Evolutionary conservation across 2,329 filamentous ascomycete species (phyloP).

Genomic region (Rhexocercosporidium sp.): DNA sequence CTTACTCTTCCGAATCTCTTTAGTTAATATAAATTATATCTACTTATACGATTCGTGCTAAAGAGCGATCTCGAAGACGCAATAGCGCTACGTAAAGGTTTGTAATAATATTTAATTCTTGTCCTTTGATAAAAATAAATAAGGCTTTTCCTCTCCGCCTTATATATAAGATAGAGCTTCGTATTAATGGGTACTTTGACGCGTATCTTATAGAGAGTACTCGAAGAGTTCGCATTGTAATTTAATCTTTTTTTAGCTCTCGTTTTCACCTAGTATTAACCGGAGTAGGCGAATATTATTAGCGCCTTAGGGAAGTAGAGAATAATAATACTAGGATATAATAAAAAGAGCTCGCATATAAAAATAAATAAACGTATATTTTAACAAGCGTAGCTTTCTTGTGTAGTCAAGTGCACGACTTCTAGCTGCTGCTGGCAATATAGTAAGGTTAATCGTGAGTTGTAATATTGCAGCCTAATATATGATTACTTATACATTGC

Average conservation of each 20-base stretch:
- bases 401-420: too few relatives aligned
- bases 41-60: slow-evolving; percentile 24
- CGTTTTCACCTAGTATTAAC: slow-evolving; percentile 23
- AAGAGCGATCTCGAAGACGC: slow-evolving; percentile 23
- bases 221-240: slow-evolving; percentile 27
- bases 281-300: slow-evolving; percentile 31
- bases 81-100: slow-evolving; percentile 23
- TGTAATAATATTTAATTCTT: slow-evolving; percentile 13
- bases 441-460: too few relatives aligned
- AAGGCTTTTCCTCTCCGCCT: slow-evolving; percentile 13
- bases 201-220: slow-evolving; percentile 22
- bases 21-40: slow-evolving; percentile 24
- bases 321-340: not conserved
- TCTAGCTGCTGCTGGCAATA: too few relatives aligned
- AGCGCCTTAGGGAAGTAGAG: not conserved
- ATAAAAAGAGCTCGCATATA: too few relatives aligned
- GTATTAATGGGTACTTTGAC: slow-evolving; percentile 21
- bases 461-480: too few relatives aligned
- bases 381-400: too few relatives aligned
- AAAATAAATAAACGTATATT: too few relatives aligned
- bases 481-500: too few relatives aligned
- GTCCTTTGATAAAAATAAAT: slow-evolving; percentile 17
- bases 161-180: slow-evolving; percentile 1
- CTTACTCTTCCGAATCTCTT: slow-evolving; percentile 12
- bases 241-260: not conserved